These are phyloP conservation scores for Actinomucor elegans DNA, from an alignment of 371 early-diverging fungal species.

Conservation along the genomic window DNA sequence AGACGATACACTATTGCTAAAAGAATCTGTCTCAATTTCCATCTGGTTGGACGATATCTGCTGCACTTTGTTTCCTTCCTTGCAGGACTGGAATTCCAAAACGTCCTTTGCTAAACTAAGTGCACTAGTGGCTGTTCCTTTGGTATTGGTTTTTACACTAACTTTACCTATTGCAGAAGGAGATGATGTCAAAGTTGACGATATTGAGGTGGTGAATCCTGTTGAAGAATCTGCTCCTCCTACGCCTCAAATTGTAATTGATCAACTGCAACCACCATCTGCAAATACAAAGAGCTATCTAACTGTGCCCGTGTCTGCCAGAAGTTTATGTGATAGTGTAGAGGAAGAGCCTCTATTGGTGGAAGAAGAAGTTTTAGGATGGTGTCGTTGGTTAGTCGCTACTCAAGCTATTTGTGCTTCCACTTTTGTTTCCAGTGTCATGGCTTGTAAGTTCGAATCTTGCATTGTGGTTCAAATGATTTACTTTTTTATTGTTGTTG, in stretches of 20 bases:
- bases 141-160: slow-evolving; percentile 54
- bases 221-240: background rate
- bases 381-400: slow-evolving; percentile 48
- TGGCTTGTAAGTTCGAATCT: slow-evolving; percentile 39
- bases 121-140: slow-evolving; percentile 57
- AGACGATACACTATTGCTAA: background rate
- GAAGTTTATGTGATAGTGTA: slow-evolving; percentile 12
- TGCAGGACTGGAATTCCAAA: slow-evolving; percentile 52
- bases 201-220: slow-evolving; percentile 26
- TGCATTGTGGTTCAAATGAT: too few relatives aligned
- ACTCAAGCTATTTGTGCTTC: slow-evolving; percentile 39
- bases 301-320: slow-evolving; percentile 21
- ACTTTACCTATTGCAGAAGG: slow-evolving; percentile 63
- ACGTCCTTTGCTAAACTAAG: slow-evolving; percentile 52
- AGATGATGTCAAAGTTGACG: slow-evolving; percentile 38
- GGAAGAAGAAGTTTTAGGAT: slow-evolving; percentile 17
- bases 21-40: background rate
- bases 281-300: slow-evolving; percentile 19
- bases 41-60: slow-evolving; percentile 7
- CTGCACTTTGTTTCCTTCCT: slow-evolving; percentile 51
- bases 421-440: slow-evolving; percentile 39
- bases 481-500: background rate
- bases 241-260: slow-evolving; percentile 6
- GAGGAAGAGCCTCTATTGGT: slow-evolving; percentile 16
- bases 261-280: background rate